Evolutionary conservation across 306 rosid genomes (phyloP).

Genomic region (Vigna mungo): DNA sequence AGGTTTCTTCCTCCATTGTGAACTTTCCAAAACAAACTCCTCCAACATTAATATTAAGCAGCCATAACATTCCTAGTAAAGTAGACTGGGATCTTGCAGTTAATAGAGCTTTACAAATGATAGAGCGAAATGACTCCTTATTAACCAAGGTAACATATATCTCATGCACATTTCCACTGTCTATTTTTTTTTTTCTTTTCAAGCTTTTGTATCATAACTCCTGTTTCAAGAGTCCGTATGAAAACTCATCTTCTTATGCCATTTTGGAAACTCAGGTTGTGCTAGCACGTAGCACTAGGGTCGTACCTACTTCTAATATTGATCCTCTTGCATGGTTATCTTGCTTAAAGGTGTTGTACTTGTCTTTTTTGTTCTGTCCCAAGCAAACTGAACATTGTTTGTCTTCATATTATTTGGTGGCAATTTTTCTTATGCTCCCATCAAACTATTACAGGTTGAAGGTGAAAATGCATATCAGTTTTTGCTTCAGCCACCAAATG

Average conservation of each 20-base stretch:
- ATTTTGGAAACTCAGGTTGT: constrained; percentile 74
- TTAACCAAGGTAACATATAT: constrained; percentile 63
- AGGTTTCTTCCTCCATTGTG: constrained; percentile 75
- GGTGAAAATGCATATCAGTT: constrained; percentile 84
- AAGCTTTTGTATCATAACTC: constrained; percentile 6
- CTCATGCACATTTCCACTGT: constrained; percentile 30
- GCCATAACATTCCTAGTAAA: constrained; percentile 67
- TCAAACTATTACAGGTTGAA: constrained; percentile 65
- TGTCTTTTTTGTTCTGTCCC: constrained; percentile 8
- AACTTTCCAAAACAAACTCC: constrained; percentile 65
- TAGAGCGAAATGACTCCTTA: constrained; percentile 61
- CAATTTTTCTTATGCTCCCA: constrained; percentile 33
- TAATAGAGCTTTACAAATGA: constrained; percentile 74
- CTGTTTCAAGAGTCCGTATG: constrained; percentile 34
- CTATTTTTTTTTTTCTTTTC: not conserved
- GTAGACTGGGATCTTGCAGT: constrained; percentile 76
- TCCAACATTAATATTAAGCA: constrained; percentile 63
- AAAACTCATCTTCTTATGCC: constrained; percentile 34
- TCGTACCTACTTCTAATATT: constrained; percentile 68
- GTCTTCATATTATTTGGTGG: constrained; percentile 6
- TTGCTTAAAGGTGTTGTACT: constrained; percentile 70
- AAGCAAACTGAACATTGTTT: not conserved
- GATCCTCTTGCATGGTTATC: constrained; percentile 84
- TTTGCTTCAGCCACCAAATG: constrained; percentile 88
- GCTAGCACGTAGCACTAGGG: constrained; percentile 90